Conservation (phyloP, 2,329 filamentous ascomycete species). For the Colletotrichum cuscutae region DNA sequence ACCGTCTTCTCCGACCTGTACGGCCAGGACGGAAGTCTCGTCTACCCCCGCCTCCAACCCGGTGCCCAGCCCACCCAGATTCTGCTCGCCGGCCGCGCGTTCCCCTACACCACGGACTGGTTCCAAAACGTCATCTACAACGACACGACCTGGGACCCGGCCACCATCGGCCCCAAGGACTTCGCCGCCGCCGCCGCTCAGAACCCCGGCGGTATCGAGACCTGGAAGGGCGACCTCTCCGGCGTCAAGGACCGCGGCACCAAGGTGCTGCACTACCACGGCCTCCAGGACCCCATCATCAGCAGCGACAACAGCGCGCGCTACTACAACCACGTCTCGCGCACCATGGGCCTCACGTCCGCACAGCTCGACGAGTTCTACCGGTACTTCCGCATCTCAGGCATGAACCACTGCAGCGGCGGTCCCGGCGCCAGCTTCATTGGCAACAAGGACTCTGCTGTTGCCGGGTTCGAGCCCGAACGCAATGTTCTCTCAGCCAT, state of each 20-base stretch:
- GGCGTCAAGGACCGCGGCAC: constrained; percentile 50
- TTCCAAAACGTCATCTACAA: constrained; percentile 53
- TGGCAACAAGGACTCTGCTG: constrained; percentile 38
- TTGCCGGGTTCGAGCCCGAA: constrained; percentile 41
- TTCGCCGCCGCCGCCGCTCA: constrained; percentile 42
- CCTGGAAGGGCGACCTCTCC: constrained; percentile 52
- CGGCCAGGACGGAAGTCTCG: constrained; percentile 46
- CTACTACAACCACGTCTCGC: constrained; percentile 59
- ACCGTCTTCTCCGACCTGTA: constrained; percentile 45
- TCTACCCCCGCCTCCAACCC: constrained; percentile 58
- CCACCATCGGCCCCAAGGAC: constrained; percentile 49
- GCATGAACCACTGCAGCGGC: constrained; percentile 45
- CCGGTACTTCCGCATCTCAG: constrained; percentile 45
- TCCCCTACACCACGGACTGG: constrained; percentile 45
- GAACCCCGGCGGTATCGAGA: constrained; percentile 51
- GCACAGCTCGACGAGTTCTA: constrained; percentile 48
- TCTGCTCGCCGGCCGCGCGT: constrained; percentile 45
- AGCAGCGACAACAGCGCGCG: constrained; percentile 55
- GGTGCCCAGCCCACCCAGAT: constrained; percentile 58
- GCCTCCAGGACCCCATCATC: constrained; percentile 53
- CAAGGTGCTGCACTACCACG: constrained; percentile 60
- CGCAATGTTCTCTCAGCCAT: constrained; percentile 44
- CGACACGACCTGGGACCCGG: constrained; percentile 49
- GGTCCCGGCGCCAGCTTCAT: constrained; percentile 42
- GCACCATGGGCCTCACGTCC: constrained; percentile 51